Evolutionary conservation across 495 filamentous ascomycete genomes (phyloP).

Genomic region (Saxophila tyrrhenica): DNA sequence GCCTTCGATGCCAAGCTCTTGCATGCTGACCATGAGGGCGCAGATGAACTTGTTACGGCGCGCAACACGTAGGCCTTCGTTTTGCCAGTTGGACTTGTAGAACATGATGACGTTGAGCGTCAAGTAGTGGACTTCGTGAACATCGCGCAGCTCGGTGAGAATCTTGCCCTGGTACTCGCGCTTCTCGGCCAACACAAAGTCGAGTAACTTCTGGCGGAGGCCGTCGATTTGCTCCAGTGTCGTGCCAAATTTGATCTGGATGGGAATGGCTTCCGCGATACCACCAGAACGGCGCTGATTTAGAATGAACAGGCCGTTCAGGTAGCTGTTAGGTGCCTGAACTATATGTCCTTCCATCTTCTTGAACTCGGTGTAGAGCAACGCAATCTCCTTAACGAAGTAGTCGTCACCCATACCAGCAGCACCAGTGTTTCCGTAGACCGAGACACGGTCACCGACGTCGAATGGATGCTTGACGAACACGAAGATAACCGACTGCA

Average conservation of each 20-base stretch:
- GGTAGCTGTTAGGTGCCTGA: slow-evolving; percentile 86
- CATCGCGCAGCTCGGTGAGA: slow-evolving; percentile 68
- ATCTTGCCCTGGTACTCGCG: slow-evolving; percentile 87
- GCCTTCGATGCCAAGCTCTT: slow-evolving; percentile 80
- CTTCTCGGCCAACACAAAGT: slow-evolving; percentile 77
- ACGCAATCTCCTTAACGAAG: slow-evolving; percentile 85
- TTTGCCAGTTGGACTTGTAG: slow-evolving; percentile 92
- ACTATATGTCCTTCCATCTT: slow-evolving; percentile 96
- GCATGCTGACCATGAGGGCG: slow-evolving; percentile 77
- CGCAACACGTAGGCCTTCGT: slow-evolving; percentile 79
- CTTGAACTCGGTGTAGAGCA: slow-evolving; percentile 97
- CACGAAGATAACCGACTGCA: slow-evolving; percentile 85
- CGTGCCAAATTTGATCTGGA: slow-evolving; percentile 82
- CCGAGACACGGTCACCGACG: slow-evolving; percentile 83
- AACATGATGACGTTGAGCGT: slow-evolving; percentile 95
- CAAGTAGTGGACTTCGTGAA: slow-evolving; percentile 56
- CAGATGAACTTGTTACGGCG: slow-evolving; percentile 93
- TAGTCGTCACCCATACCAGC: slow-evolving; percentile 76
- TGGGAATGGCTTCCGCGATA: slow-evolving; percentile 74
- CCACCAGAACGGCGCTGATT: slow-evolving; percentile 87
- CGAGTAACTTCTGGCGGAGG: slow-evolving; percentile 69
- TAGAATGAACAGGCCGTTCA: slow-evolving; percentile 87
- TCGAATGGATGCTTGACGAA: slow-evolving; percentile 98
- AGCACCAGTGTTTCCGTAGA: slow-evolving; percentile 82
- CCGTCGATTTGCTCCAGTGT: slow-evolving; percentile 75